These are phyloP conservation scores for Apiospora koreana DNA, from an alignment of 2,329 filamentous ascomycete species.

Conservation along the genomic window DNA sequence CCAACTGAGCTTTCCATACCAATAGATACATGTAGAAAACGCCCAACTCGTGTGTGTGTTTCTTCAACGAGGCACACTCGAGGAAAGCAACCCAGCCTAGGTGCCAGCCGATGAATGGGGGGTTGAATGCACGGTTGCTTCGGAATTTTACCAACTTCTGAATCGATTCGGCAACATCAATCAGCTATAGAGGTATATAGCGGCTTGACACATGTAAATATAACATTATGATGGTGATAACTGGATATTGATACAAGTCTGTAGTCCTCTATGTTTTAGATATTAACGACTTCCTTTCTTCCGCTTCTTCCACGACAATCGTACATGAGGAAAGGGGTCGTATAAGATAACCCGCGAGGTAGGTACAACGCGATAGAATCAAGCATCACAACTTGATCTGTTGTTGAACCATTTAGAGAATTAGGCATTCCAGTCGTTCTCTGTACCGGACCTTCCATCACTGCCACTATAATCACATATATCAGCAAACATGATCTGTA, in stretches of 20 bases:
- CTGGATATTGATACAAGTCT: neutral
- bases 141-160: too few species aligned
- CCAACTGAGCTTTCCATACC: too few species aligned
- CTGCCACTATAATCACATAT: neutral
- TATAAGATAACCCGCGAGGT: neutral
- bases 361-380: neutral
- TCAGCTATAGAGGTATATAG: too few species aligned
- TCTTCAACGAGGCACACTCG: too few species aligned
- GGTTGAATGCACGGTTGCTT: too few species aligned
- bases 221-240: neutral
- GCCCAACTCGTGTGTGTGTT: too few species aligned
- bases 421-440: slow-evolving; percentile 13
- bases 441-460: neutral
- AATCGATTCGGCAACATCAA: too few species aligned
- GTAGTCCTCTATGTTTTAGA: neutral
- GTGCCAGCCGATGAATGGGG: too few species aligned
- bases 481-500: neutral
- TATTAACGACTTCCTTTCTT: neutral
- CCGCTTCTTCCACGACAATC: neutral
- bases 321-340: neutral
- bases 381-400: neutral
- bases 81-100: too few species aligned
- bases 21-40: too few species aligned
- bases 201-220: too few species aligned
- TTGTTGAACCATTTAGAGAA: too few species aligned